Evolutionary conservation across 1,284 basidiomycete genomes (phyloP), one percentile per base, ranked within the genome.

Genomic region (Wallemia hederae): DNA sequence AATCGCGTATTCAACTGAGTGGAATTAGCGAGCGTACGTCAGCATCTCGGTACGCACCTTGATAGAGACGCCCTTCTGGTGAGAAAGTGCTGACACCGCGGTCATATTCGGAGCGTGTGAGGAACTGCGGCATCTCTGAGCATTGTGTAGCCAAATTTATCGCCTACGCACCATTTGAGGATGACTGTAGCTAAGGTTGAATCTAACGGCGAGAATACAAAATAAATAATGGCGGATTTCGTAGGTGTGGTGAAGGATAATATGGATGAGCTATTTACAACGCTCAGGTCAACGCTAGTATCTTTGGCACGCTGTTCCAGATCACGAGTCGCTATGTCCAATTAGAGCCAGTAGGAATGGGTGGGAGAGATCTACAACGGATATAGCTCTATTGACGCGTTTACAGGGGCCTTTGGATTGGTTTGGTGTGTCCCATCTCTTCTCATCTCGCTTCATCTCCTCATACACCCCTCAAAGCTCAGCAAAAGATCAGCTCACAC

Each of bases 321-420:
- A 90, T 96, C 61, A 94, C 90, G 22, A 94, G 89, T 62, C 81
- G 92, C 68, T 99, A 99, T 86, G 85, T 94, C 70, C 92, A 98
- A 75, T 81, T 99, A 25, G 94, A 98, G 71, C 92, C 92, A n/a
- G 92, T 98, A 58, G 94, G 92, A 72, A 98, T 98, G 92, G 92
- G 86, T 82, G 67, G 74, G 80, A 75, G 60, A 63, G 60, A 62
- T 64, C 60, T 69, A 61, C 39, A 61, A 60, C 59, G 33, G 25
- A 25, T 64, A 24, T 62, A 62, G 64, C 61, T 27, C 39, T 59
- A 61, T 57, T 61, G 58, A 27, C 66, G 61, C 64, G n/a, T 63
- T 63, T 61, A 17, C 64, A 85, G 85, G 90, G 65, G 90, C 90
- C 56, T 94, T 94, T 69, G 90, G 90, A 63, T 83, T 96, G 62